Conservation (phyloP, 2,329 filamentous ascomycete genomes). For the Talaromyces piceae region DNA sequence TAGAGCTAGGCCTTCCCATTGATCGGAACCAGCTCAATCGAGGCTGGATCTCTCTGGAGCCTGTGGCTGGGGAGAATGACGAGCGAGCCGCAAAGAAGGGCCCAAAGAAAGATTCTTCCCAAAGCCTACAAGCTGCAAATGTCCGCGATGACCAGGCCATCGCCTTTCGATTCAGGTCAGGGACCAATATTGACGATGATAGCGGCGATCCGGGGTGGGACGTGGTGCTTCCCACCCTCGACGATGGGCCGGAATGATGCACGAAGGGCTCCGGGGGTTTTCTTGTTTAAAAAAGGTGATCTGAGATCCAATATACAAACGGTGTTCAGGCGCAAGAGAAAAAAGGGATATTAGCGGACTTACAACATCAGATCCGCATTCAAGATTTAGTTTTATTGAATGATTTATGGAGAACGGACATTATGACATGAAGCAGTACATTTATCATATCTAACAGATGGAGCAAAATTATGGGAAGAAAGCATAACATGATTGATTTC, state of each 20-base stretch:
- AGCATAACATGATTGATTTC: too few species aligned
- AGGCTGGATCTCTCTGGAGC: conserved; percentile 42
- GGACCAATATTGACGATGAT: conserved; percentile 9
- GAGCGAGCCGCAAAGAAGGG: neutral
- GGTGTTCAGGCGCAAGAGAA: neutral
- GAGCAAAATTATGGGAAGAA: too few species aligned
- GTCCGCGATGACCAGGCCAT: conserved; percentile 24
- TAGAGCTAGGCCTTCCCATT: conserved; percentile 42
- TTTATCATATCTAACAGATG: too few species aligned
- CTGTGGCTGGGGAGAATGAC: conserved; percentile 23
- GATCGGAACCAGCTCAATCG: conserved; percentile 43
- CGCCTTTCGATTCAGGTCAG: conserved; percentile 29
- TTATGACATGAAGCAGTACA: neutral
- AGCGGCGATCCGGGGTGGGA: conserved; percentile 28
- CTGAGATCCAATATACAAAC: neutral
- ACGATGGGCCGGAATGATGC: conserved; percentile 21
- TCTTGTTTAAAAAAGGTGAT: neutral
- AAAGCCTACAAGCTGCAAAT: conserved; percentile 20
- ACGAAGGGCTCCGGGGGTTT: neutral
- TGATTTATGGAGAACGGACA: neutral
- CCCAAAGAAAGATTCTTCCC: conserved; percentile 17
- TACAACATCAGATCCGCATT: neutral
- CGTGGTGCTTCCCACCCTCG: conserved; percentile 27
- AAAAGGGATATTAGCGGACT: neutral
- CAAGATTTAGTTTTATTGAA: too few species aligned